Evolutionary conservation across 1,284 basidiomycete species (phyloP).

Genomic region (Rhodotorula sp.): DNA sequence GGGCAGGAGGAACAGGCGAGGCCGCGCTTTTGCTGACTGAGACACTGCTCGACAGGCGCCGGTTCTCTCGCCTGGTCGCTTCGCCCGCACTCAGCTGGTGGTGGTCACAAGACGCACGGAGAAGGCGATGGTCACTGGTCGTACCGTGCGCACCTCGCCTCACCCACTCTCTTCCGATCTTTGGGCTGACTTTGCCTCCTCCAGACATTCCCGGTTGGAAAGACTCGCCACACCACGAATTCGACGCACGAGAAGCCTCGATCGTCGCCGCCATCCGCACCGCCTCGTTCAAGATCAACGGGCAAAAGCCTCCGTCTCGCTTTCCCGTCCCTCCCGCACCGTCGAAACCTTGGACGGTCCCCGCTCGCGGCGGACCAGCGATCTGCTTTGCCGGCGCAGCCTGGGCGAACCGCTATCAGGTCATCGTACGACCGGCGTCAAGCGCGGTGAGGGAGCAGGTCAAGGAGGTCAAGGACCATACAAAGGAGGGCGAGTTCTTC

Average conservation of each 20-base stretch:
- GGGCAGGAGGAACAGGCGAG: background rate
- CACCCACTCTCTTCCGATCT: background rate
- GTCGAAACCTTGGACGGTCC: slow-evolving; percentile 13
- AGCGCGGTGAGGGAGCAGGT: background rate
- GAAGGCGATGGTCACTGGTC: slow-evolving; percentile 46
- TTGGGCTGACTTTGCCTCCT: background rate
- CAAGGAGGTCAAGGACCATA: slow-evolving; percentile 20
- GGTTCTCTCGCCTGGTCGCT: slow-evolving; percentile 47
- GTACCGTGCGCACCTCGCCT: slow-evolving; percentile 35
- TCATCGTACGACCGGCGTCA: slow-evolving; percentile 7
- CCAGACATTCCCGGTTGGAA: slow-evolving; percentile 43
- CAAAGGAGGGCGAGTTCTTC: slow-evolving; percentile 32
- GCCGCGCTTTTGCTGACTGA: background rate
- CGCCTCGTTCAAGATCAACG: slow-evolving; percentile 38
- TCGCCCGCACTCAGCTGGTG: slow-evolving; percentile 43
- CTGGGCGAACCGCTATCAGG: slow-evolving; percentile 38
- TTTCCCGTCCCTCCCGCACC: slow-evolving; percentile 20
- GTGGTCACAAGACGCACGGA: slow-evolving; percentile 47
- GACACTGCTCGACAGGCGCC: slow-evolving; percentile 13
- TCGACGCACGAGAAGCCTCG: slow-evolving; percentile 39
- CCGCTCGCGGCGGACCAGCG: background rate
- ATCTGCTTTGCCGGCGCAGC: slow-evolving; percentile 30
- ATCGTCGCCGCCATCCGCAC: slow-evolving; percentile 40
- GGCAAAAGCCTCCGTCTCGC: background rate
- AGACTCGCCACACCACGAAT: slow-evolving; percentile 29